Conservation (phyloP, 176 grass and related monocot genomes). For the Carex myosuroides region DNA sequence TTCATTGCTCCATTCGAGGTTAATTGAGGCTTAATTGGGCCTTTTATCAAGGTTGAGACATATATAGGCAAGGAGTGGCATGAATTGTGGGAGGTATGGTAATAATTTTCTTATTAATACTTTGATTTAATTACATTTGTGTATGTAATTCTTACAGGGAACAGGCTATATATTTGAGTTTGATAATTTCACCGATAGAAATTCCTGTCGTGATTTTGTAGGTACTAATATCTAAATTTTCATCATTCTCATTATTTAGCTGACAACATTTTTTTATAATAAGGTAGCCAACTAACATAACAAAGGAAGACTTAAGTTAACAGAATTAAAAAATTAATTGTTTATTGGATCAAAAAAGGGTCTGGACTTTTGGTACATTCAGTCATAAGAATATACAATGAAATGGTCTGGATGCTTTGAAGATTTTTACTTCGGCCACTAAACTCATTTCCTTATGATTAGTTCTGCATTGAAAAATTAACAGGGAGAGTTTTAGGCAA, state of each 20-base stretch:
- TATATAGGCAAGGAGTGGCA: background rate
- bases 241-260: constrained; percentile 1
- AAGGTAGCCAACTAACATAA: background rate
- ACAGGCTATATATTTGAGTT: constrained; percentile 95
- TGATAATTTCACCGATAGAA: constrained; percentile 57
- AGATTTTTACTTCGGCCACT: background rate
- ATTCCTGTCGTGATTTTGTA: constrained; percentile 69
- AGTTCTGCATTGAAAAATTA: constrained; percentile 11
- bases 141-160: constrained; percentile 40
- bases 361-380: background rate
- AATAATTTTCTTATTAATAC: background rate
- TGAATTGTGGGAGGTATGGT: background rate
- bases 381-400: background rate
- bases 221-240: constrained; percentile 40
- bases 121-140: constrained; percentile 1
- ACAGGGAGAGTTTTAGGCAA: constrained; percentile 86
- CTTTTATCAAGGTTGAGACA: background rate
- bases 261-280: background rate
- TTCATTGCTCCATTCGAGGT: background rate
- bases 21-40: background rate
- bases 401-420: background rate
- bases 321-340: background rate
- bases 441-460: constrained; percentile 15
- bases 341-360: background rate
- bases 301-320: background rate